These are phyloP conservation scores for Lipomyces japonicus DNA, from an alignment of 805 yeast genomes.

Conservation along the genomic window DNA sequence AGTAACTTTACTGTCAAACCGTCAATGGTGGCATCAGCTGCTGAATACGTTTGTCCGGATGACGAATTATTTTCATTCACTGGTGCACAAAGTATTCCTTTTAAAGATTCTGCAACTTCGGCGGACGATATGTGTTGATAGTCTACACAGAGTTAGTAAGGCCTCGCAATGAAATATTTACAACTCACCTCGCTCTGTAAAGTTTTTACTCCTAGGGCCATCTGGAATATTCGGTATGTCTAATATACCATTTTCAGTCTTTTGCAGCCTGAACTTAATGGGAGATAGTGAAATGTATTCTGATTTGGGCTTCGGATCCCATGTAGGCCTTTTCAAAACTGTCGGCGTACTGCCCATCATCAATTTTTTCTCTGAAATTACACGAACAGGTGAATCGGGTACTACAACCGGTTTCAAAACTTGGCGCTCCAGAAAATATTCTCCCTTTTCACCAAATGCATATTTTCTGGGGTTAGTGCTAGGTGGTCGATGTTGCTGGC, in stretches of 20 bases:
- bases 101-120: constrained; percentile 13
- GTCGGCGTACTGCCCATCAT: no score
- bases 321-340: not conserved
- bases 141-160: constrained; percentile 3
- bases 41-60: not conserved
- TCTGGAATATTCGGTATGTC: constrained; percentile 1
- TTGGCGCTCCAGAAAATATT: not conserved
- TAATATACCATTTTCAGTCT: not conserved
- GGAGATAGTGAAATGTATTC: not conserved
- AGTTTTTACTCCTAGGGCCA: not conserved
- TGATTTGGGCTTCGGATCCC: not conserved
- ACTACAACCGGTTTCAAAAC: no score
- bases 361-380: not conserved
- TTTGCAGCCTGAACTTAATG: not conserved
- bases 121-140: constrained; percentile 12
- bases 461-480: constrained; percentile 1
- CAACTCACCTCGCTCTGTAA: not conserved
- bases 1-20: constrained; percentile 43
- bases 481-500: not conserved
- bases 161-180: not conserved
- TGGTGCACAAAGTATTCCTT: constrained; percentile 12
- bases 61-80: not conserved
- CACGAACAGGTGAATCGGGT: not conserved
- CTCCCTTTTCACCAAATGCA: constrained; percentile 1
- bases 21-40: constrained; percentile 29